Evolutionary conservation across 805 yeast species (phyloP), one percentile per base, ranked within the genome.

Genomic region (Zygosaccharomyces lentus): DNA sequence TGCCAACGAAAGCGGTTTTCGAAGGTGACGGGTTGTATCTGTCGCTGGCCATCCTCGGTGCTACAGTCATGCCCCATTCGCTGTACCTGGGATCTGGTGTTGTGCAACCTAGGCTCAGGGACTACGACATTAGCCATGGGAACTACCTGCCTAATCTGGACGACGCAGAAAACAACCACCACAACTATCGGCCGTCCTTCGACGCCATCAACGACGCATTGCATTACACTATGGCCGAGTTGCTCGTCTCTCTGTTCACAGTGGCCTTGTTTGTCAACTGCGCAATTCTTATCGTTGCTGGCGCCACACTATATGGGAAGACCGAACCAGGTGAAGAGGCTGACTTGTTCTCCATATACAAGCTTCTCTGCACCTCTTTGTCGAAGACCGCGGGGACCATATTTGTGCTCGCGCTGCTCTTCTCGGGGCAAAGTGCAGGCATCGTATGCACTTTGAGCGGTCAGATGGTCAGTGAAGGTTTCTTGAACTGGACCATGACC

Each of bases 41-140:
- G 41, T 77, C 89, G 51, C 80, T 91, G 55, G 96, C 96, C 17
- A 83, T 90, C 46, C 69, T 90, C 48, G 97, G 97, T 25, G 95
- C 96, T 19, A 89, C 96, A 2, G 91, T 90, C 21, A 89, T 89
- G 97, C 96, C 96, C 6, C 97, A 90, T 61, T 84, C 93, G 2
- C 70, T 89, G 41, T 89, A 84, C 59, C 72, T 89, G 37, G 97
- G 97, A 1, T 82, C 91, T 0, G 95, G 96, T 10, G 78, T 90
- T 45, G 96, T 87, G 5, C 95, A 88, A 61, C 83, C 96, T 5
- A 74, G 96, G 50, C 69, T 89, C 44, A 78, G 85, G 55, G 95
- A 87, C 37, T 87, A 70, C 58, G 97, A 89, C 62, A 70, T 80
- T 13, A 77, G 75, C 46, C 64, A 78, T 47, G 96, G 96, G 1